phyloP scores from a whole-genome alignment of 495 filamentous ascomycete species.

The Echria macrotheca region DNA sequence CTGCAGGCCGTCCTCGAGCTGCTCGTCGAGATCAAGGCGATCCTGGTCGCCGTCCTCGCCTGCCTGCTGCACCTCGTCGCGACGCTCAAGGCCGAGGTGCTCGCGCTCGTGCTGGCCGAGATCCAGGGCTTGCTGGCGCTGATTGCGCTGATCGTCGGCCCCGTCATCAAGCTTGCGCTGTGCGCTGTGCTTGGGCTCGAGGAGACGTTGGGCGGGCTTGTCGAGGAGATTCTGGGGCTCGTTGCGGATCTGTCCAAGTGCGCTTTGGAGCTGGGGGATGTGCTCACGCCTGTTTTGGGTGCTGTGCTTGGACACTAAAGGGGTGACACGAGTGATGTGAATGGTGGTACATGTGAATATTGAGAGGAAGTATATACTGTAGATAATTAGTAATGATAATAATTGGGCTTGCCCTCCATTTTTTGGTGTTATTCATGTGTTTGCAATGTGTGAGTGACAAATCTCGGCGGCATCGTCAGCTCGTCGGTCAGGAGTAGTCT shows the following conservation, averaged over 20 bases:
- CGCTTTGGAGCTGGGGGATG: too few species aligned
- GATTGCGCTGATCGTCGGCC: neutral
- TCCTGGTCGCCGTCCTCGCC: neutral
- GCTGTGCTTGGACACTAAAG: too few species aligned
- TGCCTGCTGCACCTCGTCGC: neutral
- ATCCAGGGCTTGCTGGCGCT: neutral
- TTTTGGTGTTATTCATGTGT: too few species aligned
- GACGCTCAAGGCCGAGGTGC: neutral
- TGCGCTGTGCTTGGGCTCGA: neutral
- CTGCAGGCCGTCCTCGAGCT: neutral
- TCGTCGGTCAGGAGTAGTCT: too few species aligned
- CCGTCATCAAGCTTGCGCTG: neutral
- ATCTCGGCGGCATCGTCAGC: too few species aligned
- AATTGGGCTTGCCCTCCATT: too few species aligned
- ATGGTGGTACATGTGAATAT: neutral
- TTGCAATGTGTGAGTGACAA: too few species aligned
- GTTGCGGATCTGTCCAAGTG: neutral
- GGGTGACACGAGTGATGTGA: neutral
- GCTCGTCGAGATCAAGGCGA: constrained; percentile 1
- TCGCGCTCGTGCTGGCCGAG: neutral
- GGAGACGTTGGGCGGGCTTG: neutral
- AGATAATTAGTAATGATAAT: too few species aligned
- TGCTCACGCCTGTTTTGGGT: too few species aligned
- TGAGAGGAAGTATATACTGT: neutral
- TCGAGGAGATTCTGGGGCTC: neutral